Conservation (phyloP, 495 filamentous ascomycete genomes). For the Aspergillus bridgeri region DNA sequence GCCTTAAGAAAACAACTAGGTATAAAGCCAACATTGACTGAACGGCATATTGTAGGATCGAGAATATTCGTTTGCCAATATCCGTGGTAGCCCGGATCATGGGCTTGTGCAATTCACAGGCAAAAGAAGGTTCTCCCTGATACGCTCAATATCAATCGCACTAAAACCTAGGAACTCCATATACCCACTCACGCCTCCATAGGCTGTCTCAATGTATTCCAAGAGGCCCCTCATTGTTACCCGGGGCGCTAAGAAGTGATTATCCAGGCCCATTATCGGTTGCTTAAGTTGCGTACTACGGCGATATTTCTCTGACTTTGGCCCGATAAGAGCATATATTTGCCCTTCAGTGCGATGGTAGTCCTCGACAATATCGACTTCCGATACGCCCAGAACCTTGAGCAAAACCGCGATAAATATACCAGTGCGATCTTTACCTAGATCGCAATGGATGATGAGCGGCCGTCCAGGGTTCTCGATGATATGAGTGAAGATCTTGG, state of each 20-base stretch:
- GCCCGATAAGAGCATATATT: neutral
- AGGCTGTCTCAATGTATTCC: neutral
- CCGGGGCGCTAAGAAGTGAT: neutral
- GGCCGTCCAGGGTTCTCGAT: neutral
- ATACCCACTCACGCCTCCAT: neutral
- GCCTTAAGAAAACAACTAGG: neutral
- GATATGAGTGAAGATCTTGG: neutral
- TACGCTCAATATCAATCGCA: neutral
- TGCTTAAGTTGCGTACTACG: neutral
- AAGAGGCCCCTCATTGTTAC: neutral
- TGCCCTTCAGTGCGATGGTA: neutral
- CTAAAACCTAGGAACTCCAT: neutral
- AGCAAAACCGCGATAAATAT: conserved; percentile 1
- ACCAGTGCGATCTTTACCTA: conserved; percentile 4
- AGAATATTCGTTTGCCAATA: no score
- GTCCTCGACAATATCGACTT: conserved; percentile 1
- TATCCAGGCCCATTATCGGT: neutral
- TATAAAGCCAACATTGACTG: neutral
- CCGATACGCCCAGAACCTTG: neutral
- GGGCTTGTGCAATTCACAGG: neutral
- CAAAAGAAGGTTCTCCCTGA: neutral
- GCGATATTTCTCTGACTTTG: neutral
- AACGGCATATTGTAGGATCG: no score
- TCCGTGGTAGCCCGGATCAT: no score
- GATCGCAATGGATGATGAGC: conserved; percentile 1